These are phyloP conservation scores for Eucalyptus polyanthemos DNA, from an alignment of 345 rosid genomes.

Conservation along the genomic window DNA sequence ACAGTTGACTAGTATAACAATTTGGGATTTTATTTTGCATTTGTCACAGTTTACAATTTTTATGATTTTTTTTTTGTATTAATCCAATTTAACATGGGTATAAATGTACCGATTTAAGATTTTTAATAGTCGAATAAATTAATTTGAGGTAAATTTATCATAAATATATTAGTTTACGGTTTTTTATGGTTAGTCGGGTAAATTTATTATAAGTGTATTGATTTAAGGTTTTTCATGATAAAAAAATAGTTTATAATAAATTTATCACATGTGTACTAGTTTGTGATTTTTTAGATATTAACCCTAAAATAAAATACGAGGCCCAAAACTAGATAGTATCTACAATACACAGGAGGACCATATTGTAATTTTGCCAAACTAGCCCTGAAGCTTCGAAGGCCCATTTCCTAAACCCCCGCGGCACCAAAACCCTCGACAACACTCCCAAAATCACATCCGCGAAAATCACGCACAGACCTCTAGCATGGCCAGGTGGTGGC, in stretches of 20 bases:
- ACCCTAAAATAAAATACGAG: neutral
- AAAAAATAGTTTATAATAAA: rapidly evolving
- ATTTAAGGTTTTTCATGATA: rapidly evolving
- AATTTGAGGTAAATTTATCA: too few relatives aligned
- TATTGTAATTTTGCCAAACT: neutral
- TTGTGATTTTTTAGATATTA: too few relatives aligned
- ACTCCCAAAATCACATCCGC: neutral
- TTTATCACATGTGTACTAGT: rapidly evolving
- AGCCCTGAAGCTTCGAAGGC: neutral
- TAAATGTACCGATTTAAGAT: rapidly evolving
- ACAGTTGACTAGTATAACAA: rapidly evolving
- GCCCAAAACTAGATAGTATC: neutral
- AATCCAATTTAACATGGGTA: too few relatives aligned
- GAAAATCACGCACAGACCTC: neutral
- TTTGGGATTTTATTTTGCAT: rapidly evolving
- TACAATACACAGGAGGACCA: neutral
- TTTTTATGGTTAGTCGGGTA: too few relatives aligned
- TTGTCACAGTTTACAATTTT: too few relatives aligned
- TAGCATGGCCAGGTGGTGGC: slow-evolving; percentile 33
- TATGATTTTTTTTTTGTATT: too few relatives aligned
- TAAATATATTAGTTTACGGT: too few relatives aligned
- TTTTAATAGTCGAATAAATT: rapidly evolving
- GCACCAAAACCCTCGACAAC: neutral
- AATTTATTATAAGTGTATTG: rapidly evolving
- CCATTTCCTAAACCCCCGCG: neutral